These are phyloP conservation scores for Globisporangium acanthophoron DNA, from an alignment of 352 stramenopile species.

Conservation along the genomic window DNA sequence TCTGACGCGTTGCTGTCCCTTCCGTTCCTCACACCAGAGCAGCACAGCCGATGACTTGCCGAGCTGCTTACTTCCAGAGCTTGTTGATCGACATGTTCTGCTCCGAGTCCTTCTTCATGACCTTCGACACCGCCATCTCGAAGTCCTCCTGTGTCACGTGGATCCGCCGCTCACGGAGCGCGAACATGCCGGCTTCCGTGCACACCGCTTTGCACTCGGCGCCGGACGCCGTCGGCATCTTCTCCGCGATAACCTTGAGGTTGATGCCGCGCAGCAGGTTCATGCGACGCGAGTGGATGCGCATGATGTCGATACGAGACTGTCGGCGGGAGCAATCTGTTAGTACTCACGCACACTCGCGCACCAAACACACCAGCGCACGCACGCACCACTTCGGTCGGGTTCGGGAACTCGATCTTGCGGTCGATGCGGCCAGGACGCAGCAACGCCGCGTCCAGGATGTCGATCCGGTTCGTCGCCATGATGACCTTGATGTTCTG, in stretches of 20 bases:
- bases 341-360: not conserved
- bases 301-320: constrained; percentile 96
- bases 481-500: constrained; percentile 99
- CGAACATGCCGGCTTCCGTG: constrained; percentile 99
- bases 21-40: not conserved
- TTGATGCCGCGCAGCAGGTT: constrained; percentile 99
- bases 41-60: not conserved
- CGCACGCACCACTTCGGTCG: constrained; percentile 87
- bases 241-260: constrained; percentile 96
- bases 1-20: not conserved
- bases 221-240: constrained; percentile 96
- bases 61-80: constrained; percentile 96
- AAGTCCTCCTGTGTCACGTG: constrained; percentile 99
- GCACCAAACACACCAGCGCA: not conserved
- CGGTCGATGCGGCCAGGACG: constrained; percentile 97
- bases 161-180: constrained; percentile 97
- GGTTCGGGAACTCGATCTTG: constrained; percentile 99
- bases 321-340: constrained; percentile 7
- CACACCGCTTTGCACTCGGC: constrained; percentile 99
- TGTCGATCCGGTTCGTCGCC: constrained; percentile 99
- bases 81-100: constrained; percentile 97
- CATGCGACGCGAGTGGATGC: constrained; percentile 99
- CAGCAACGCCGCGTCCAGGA: constrained; percentile 95
- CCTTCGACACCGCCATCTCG: constrained; percentile 99
- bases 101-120: constrained; percentile 99